Conservation (phyloP, 2,329 filamentous ascomycete species). For the Coleophoma cylindrospora region DNA sequence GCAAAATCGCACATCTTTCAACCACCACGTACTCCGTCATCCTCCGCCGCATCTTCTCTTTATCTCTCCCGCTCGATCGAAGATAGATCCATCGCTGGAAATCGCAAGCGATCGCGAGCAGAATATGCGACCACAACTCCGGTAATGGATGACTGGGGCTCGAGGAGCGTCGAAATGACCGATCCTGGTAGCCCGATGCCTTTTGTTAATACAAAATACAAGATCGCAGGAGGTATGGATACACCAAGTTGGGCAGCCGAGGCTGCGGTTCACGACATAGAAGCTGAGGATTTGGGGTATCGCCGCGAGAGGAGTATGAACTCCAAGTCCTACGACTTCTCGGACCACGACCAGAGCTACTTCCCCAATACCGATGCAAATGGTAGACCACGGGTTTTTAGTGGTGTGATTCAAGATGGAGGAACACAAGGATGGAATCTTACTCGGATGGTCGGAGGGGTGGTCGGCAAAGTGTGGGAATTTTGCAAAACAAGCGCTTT, state of each 20-base stretch:
- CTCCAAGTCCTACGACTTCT: neutral
- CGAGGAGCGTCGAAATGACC: conserved; percentile 1
- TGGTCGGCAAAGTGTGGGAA: conserved; percentile 76
- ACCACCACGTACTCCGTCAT: conserved; percentile 33
- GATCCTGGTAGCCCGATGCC: conserved; percentile 29
- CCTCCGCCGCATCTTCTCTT: conserved; percentile 27
- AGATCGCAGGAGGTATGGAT: conserved; percentile 43
- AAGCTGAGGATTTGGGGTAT: conserved; percentile 32
- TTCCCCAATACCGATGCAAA: conserved; percentile 16
- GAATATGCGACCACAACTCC: conserved; percentile 9
- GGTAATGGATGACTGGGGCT: neutral
- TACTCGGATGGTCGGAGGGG: conserved; percentile 54
- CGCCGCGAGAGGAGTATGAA: conserved; percentile 7
- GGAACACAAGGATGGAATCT: conserved; percentile 51
- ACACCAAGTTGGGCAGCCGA: conserved; percentile 29
- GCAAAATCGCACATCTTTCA: conserved; percentile 34
- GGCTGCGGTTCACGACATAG: conserved; percentile 20
- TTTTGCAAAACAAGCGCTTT: conserved; percentile 76
- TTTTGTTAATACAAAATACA: conserved; percentile 45
- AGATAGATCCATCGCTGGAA: neutral
- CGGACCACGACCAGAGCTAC: conserved; percentile 1
- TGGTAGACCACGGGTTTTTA: conserved; percentile 8
- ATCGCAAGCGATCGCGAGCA: conserved; percentile 13
- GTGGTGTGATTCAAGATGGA: conserved; percentile 25
- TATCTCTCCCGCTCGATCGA: conserved; percentile 18